Evolutionary conservation across 2,329 filamentous ascomycete species (phyloP).

Genomic region (Aspergillus fumigatus): DNA sequence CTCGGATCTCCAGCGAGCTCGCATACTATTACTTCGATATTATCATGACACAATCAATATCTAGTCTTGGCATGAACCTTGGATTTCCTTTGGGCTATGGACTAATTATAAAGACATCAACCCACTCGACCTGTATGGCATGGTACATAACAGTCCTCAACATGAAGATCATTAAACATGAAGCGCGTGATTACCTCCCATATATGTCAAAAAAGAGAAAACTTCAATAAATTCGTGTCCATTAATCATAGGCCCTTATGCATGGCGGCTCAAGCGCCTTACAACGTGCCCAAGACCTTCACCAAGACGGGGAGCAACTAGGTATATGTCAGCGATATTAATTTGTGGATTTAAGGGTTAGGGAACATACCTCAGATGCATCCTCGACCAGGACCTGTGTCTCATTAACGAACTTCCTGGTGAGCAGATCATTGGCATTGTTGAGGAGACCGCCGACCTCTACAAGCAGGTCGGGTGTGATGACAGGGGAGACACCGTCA

Average conservation of each 20-base stretch:
- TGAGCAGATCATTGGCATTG: slow-evolving; percentile 16
- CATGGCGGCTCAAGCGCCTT: slow-evolving; percentile 7
- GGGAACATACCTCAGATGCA: slow-evolving; percentile 24
- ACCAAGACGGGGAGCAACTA: slow-evolving; percentile 28
- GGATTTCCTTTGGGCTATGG: background rate
- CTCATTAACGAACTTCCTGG: slow-evolving; percentile 23
- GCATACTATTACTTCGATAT: background rate
- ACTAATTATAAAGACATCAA: slow-evolving; percentile 1
- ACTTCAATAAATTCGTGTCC: slow-evolving; percentile 20
- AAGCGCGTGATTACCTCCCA: slow-evolving; percentile 11
- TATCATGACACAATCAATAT: background rate
- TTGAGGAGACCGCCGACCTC: slow-evolving; percentile 19
- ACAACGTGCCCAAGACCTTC: slow-evolving; percentile 27
- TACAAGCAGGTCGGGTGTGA: slow-evolving; percentile 25
- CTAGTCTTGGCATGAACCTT: background rate
- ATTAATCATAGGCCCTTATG: slow-evolving; percentile 21
- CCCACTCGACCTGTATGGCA: slow-evolving; percentile 48
- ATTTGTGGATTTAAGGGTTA: background rate
- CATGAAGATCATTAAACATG: slow-evolving; percentile 13
- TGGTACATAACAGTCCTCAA: slow-evolving; percentile 55
- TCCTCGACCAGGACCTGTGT: slow-evolving; percentile 25
- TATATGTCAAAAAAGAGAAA: slow-evolving; percentile 1
- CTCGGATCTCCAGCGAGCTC: background rate
- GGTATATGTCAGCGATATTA: slow-evolving; percentile 7
- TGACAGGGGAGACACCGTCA: slow-evolving; percentile 23